Conservation (phyloP, 352 stramenopile species). For the Phytophthora litchii region DNA sequence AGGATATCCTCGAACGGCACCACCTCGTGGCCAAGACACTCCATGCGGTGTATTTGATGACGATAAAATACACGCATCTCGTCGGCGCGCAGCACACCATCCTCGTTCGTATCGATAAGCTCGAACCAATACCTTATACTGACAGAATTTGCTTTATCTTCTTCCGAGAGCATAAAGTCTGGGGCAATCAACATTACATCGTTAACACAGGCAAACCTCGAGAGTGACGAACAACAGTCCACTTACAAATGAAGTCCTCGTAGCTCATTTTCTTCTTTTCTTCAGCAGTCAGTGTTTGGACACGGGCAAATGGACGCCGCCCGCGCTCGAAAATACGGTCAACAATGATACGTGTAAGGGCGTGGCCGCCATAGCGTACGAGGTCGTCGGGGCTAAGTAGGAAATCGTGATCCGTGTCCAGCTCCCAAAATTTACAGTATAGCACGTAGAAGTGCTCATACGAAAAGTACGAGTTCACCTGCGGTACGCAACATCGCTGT, state of each 20-base stretch:
- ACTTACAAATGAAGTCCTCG: slow-evolving; percentile 90
- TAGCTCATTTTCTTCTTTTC: slow-evolving; percentile 93
- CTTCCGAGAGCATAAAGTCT: slow-evolving; percentile 99
- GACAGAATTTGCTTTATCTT: slow-evolving; percentile 98
- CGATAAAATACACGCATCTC: slow-evolving; percentile 96
- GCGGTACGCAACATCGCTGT: background rate
- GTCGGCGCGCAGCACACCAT: slow-evolving; percentile 96
- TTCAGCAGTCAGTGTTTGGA: slow-evolving; percentile 73
- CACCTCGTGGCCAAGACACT: slow-evolving; percentile 98
- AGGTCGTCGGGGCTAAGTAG: slow-evolving; percentile 83
- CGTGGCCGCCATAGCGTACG: slow-evolving; percentile 83
- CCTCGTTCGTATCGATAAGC: slow-evolving; percentile 97
- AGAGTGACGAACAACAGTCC: background rate
- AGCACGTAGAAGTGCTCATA: slow-evolving; percentile 99
- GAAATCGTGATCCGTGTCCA: slow-evolving; percentile 95
- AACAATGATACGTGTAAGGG: slow-evolving; percentile 87
- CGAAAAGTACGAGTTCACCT: slow-evolving; percentile 96
- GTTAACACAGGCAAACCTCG: background rate
- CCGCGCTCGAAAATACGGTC: slow-evolving; percentile 88
- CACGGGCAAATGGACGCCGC: slow-evolving; percentile 78
- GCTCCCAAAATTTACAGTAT: slow-evolving; percentile 99
- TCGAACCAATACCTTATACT: slow-evolving; percentile 98
- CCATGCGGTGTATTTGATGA: slow-evolving; percentile 96
- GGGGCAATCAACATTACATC: background rate
- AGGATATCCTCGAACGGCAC: slow-evolving; percentile 98